A percentile compares a stretch with the other conserved stretches of the same genome.
Evolutionary conservation across 208 protist species (phyloP).

Genomic region (Leishmania braziliensis): DNA sequence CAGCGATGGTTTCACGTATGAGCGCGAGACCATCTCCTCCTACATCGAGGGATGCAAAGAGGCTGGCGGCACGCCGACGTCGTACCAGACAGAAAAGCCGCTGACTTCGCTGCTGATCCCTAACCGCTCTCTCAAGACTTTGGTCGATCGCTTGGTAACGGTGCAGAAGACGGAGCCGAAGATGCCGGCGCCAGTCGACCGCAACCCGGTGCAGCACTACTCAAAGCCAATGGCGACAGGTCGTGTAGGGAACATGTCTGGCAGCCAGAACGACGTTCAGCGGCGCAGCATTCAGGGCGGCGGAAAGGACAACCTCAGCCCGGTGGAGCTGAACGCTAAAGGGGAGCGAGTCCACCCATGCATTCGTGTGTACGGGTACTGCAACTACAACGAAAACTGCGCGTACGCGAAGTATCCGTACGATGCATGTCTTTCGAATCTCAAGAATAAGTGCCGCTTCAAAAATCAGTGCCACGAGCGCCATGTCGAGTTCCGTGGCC

Average conservation of each 20-base stretch:
- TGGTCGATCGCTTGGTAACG: conserved; percentile 69
- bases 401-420: conserved; percentile 89
- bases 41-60: conserved; percentile 69
- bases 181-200: conserved; percentile 7
- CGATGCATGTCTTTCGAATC: conserved; percentile 86
- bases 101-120: conserved; percentile 74
- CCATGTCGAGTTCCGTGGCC: conserved; percentile 83
- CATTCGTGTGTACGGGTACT: conserved; percentile 89
- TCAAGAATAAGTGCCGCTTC: conserved; percentile 91
- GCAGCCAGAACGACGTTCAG: conserved; percentile 8
- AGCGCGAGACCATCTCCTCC: conserved; percentile 77
- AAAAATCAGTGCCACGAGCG: conserved; percentile 85
- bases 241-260: background rate
- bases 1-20: conserved; percentile 92
- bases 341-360: conserved; percentile 85
- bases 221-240: conserved; percentile 1
- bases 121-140: conserved; percentile 79
- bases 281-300: conserved; percentile 26
- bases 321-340: conserved; percentile 48
- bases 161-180: conserved; percentile 30
- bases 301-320: conserved; percentile 22
- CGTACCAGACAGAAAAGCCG: conserved; percentile 68
- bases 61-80: conserved; percentile 56
- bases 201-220: conserved; percentile 11
- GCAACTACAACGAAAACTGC: conserved; percentile 88